Evolutionary conservation across 257 asterid genomes (phyloP), one percentile per base, ranked within the genome.

Genomic region (Ajuga chamaepitys): DNA sequence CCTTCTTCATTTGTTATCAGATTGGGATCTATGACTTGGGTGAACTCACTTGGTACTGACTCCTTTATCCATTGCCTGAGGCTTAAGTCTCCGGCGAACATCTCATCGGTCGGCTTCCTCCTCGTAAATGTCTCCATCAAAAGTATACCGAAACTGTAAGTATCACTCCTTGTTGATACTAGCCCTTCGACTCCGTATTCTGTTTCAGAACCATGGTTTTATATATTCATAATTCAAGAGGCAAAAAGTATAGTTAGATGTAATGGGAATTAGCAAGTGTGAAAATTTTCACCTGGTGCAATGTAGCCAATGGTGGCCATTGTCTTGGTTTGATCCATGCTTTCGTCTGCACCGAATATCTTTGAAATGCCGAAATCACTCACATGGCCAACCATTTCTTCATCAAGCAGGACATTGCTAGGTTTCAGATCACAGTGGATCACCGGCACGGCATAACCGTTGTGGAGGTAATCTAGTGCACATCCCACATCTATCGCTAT

Each of bases 131-230:
- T 71, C 64, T 78, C 84, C 80, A 83, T 68, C 67, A 80, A 21
- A 59, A 75, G 52, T 64, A 77, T 40, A 1, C 85, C 81, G 4
- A 30, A 77, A 52, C 88, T 77, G 41, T 77, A 81, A 64, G 71
- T n/a, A 47, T 81, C 86, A 3, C 81, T 53, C 24, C 66, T 66
- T 2, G 76, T 71, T 3, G 83, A 79, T 4, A 74, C 72, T 0
- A 79, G 3, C 2, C 88, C 88, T 62, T 74, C 82, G 41, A 47
- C 51, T 64, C 88, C 88, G 30, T 80, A 83, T 64, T 83, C 80
- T 80, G 64, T 20, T 68, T 53, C 16, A n/a, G 51, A 52, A 58
- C 17, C 38, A 12, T 17, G 26, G 47, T 35, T 22, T 51, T 21
- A 64, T n/a, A 16, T 22, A 35, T n/a, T 52, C 26, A 42, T 2